Conservation (phyloP, 768 basidiomycete species). For the Candolleomyces eurysporus region DNA sequence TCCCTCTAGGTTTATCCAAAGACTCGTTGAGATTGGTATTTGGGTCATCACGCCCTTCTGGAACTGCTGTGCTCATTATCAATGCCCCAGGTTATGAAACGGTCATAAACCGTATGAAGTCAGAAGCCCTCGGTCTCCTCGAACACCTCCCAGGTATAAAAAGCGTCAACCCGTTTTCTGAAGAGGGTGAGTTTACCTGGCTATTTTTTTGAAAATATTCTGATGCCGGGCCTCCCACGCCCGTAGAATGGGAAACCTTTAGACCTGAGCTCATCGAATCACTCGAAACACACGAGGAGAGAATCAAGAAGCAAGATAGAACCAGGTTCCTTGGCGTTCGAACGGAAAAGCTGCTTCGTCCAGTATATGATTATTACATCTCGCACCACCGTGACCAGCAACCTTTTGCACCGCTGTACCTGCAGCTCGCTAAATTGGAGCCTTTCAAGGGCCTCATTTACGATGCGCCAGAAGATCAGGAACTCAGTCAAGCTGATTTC, state of each 20-base stretch:
- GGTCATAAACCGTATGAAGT: too few relatives aligned
- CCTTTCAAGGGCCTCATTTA: not conserved
- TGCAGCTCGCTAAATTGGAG: not conserved
- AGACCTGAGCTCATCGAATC: not conserved
- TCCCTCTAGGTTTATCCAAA: too few relatives aligned
- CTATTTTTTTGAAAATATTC: too few relatives aligned
- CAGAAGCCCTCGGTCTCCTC: too few relatives aligned
- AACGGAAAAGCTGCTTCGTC: not conserved
- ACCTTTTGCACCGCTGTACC: not conserved
- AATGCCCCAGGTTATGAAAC: too few relatives aligned
- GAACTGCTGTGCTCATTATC: too few relatives aligned
- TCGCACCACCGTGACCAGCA: not conserved
- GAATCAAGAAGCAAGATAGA: too few relatives aligned
- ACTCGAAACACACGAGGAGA: not conserved
- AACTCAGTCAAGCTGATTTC: not conserved
- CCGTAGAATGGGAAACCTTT: not conserved
- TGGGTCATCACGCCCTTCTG: too few relatives aligned
- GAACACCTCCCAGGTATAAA: not conserved
- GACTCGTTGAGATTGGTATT: too few relatives aligned
- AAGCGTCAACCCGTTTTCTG: not conserved
- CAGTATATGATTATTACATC: not conserved
- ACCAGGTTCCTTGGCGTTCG: not conserved
- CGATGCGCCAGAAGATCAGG: not conserved
- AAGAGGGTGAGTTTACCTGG: not conserved
- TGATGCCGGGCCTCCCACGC: too few relatives aligned